Evolutionary conservation across 306 rosid species (phyloP).

Genomic region (Fragaria nilgerrensis): DNA sequence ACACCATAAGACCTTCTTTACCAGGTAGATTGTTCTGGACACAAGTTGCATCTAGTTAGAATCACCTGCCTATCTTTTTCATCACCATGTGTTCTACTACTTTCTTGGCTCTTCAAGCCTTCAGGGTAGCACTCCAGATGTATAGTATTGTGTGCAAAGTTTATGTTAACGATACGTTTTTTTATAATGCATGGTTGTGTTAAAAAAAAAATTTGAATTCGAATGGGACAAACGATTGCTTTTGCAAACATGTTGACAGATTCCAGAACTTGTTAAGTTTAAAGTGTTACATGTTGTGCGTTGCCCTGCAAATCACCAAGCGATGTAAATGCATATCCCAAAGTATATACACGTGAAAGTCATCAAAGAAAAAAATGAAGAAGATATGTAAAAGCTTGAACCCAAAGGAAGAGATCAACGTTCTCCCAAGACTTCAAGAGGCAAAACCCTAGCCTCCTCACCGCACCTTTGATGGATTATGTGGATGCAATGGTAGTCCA

Average conservation of each 20-base stretch:
- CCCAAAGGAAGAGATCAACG: too few relatives aligned
- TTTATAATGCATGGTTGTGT: neutral
- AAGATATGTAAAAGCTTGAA: too few relatives aligned
- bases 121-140: neutral
- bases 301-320: neutral
- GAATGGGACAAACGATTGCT: neutral
- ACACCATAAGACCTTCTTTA: neutral
- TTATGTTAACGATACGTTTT: neutral
- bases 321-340: too few relatives aligned
- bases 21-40: constrained; percentile 1
- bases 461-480: too few relatives aligned
- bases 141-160: neutral
- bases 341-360: too few relatives aligned
- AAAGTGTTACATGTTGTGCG: neutral
- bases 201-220: neutral
- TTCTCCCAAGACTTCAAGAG: too few relatives aligned
- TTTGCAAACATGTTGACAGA: constrained; percentile 1
- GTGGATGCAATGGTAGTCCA: too few relatives aligned
- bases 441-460: too few relatives aligned
- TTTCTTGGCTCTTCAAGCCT: neutral
- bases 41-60: neutral
- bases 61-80: neutral
- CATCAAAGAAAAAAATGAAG: too few relatives aligned
- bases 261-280: neutral
- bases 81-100: neutral